Conservation (phyloP, 179 eudicot species). For the Actinidia polygama region DNA sequence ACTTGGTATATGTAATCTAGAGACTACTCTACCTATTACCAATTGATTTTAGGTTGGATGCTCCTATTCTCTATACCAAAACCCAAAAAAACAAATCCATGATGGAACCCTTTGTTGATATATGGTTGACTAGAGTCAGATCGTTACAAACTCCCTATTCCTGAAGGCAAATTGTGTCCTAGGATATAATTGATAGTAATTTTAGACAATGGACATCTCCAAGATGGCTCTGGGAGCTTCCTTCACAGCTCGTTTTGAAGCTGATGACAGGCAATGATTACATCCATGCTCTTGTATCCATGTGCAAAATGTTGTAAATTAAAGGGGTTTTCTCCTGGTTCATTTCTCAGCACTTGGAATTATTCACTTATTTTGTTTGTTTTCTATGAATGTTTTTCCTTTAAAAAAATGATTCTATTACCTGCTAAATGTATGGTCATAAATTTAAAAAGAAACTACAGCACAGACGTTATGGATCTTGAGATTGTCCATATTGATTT, state of each 20-base stretch:
- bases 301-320: slow-evolving; percentile 84
- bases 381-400: background rate
- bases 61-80: too few relatives aligned
- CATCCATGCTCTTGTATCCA: slow-evolving; percentile 97
- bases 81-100: too few relatives aligned
- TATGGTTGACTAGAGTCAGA: slow-evolving; percentile 84
- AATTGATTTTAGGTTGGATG: too few relatives aligned
- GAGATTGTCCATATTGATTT: too few relatives aligned
- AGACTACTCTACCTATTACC: too few relatives aligned
- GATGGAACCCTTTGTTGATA: slow-evolving; percentile 93
- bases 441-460: background rate
- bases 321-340: slow-evolving; percentile 95
- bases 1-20: too few relatives aligned
- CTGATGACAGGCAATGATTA: slow-evolving; percentile 94
- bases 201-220: slow-evolving; percentile 95
- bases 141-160: slow-evolving; percentile 82
- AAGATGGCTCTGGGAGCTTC: slow-evolving; percentile 96
- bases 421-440: background rate
- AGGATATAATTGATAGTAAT: background rate
- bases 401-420: background rate
- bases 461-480: too few relatives aligned
- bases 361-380: background rate
- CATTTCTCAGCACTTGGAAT: background rate
- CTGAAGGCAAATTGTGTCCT: slow-evolving; percentile 62
- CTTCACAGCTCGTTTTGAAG: slow-evolving; percentile 88